A percentile compares a stretch with the other conserved stretches of the same genome.
Evolutionary conservation across 1,284 basidiomycete genomes (phyloP).

Genomic region (Cutaneotrichosporon sp.): DNA sequence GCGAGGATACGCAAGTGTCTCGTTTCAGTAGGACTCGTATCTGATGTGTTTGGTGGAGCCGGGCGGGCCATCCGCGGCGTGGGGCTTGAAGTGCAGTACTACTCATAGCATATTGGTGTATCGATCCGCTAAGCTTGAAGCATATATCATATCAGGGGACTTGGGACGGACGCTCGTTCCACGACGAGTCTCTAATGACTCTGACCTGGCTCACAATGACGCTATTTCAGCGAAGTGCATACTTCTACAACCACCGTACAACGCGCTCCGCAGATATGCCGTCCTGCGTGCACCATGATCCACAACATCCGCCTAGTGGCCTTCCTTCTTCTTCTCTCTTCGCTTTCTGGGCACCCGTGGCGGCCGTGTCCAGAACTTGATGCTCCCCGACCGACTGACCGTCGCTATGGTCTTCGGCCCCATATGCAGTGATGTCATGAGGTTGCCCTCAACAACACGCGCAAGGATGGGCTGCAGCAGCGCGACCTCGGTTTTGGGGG

Average conservation of each 20-base stretch:
- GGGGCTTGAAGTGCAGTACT: slow-evolving; percentile 87
- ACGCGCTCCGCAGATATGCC: no score
- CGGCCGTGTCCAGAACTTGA: slow-evolving; percentile 79
- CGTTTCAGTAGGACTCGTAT: slow-evolving; percentile 80
- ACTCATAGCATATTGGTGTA: slow-evolving; percentile 46
- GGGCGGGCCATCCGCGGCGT: slow-evolving; percentile 75
- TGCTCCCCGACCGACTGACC: slow-evolving; percentile 62
- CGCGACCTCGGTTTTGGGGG: slow-evolving; percentile 80
- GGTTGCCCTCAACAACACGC: slow-evolving; percentile 70
- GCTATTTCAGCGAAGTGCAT: no score
- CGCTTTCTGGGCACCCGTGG: slow-evolving; percentile 21
- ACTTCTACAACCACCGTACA: neutral
- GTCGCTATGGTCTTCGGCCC: slow-evolving; percentile 70
- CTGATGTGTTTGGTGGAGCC: slow-evolving; percentile 74
- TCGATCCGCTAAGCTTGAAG: neutral
- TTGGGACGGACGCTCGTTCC: no score
- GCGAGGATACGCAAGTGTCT: slow-evolving; percentile 84
- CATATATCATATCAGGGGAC: no score
- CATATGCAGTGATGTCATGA: slow-evolving; percentile 66
- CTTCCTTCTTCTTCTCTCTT: slow-evolving; percentile 1
- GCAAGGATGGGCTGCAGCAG: slow-evolving; percentile 83
- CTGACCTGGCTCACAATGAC: no score
- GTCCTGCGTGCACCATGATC: no score
- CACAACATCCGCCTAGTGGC: no score
- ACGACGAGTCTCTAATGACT: no score